A percentile compares a stretch with the other conserved stretches of the same genome.
These are phyloP conservation scores for Oryza longistaminata DNA, from an alignment of 176 grass and related monocot genomes.

Conservation along the genomic window DNA sequence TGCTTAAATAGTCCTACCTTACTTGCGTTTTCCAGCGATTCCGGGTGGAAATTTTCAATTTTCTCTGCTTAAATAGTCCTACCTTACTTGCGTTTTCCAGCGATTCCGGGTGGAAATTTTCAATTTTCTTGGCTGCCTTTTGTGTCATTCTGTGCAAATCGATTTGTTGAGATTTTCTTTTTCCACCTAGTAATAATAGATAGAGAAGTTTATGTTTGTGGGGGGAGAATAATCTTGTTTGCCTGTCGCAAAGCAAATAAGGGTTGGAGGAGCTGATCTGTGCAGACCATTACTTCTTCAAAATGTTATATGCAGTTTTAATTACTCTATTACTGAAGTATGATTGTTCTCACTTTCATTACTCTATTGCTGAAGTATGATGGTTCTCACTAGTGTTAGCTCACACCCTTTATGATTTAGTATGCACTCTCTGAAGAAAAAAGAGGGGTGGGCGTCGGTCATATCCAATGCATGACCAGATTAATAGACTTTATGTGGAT, in stretches of 20 bases:
- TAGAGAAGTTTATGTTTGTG: background rate
- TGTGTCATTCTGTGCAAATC: background rate
- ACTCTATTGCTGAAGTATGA: too few species aligned
- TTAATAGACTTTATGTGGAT: background rate
- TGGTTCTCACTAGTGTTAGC: background rate
- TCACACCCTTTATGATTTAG: background rate
- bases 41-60: too few species aligned
- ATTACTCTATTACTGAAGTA: too few species aligned
- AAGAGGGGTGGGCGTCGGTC: background rate
- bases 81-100: too few species aligned
- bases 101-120: too few species aligned
- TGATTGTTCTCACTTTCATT: too few species aligned
- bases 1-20: too few species aligned
- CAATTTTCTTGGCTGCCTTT: too few species aligned
- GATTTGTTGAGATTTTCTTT: background rate
- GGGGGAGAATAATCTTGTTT: background rate
- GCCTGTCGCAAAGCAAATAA: background rate
- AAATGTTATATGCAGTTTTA: background rate
- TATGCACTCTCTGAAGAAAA: background rate
- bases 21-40: too few species aligned
- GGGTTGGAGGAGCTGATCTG: background rate
- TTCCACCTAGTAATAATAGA: too few species aligned
- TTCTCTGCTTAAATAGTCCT: too few species aligned
- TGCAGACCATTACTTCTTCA: background rate
- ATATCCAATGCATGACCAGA: background rate